Base-by-base conservation (phyloP, 2,329 filamentous ascomycete genomes). In the Colletotrichum cereale region DNA sequence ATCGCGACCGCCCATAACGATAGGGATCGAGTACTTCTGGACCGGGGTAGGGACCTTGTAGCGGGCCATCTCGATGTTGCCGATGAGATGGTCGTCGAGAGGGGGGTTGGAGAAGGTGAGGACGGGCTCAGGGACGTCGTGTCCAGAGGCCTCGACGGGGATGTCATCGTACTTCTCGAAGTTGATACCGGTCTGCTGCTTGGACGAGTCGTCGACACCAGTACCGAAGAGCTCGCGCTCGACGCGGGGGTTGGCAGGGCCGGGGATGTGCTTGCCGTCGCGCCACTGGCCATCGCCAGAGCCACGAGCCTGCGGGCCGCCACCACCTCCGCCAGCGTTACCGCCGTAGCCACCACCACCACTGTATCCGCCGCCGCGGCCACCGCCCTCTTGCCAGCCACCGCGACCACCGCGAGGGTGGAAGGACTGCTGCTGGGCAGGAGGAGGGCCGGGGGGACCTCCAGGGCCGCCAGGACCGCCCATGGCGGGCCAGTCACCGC, bases 91-190 rank as follows among this genome's bases (percentile, higher is more conserved):
- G 82, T 97, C 93, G 80, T 99, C 96, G 76, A 99, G 89, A 79
- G 96, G 96, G 76, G 96, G 96, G 84, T 96, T 97, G 80, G 90
- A 94, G 89, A 99, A 99, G 73, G 91, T 88, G 75, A 91, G 91
- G 76, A 98, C 94, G 50, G 96, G 93, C 80, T 98, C 96, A 56
- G 96, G 96, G 64, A 98, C 95, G 80, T 97, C 91, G 65, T 94
- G 92, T 73, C 96, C 96, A 72, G 96, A 98, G 74, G 96, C 96
- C 85, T 98, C 96, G 75, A 99, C 96, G 66, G 96, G 96, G 76
- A 99, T 99, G 83, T 99, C 96, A 80, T 99, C 96, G 85, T 99
- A 99, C 88, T 99, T 99, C 87, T 97, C 92, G 82, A 99, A 99
- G 90, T 99, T 99, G 92, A 99, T 98, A 84, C 96, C 96, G 42